phyloP scores from a whole-genome alignment of 176 grass and related monocot species.

The Ananas comosus region DNA sequence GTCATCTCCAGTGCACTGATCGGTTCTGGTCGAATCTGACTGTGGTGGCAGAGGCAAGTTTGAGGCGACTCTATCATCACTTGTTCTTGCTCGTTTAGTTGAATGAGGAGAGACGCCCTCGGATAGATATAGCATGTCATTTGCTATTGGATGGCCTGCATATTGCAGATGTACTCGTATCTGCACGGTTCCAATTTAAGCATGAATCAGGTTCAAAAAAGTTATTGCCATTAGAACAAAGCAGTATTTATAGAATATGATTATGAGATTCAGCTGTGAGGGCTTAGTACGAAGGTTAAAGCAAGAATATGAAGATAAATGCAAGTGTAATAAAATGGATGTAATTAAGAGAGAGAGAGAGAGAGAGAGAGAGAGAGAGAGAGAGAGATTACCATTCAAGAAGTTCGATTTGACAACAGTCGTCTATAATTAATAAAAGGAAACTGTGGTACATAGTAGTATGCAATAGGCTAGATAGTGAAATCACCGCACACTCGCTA shows the following conservation, averaged over 20 bases:
- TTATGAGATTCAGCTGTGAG: not conserved
- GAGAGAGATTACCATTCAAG: too few species aligned
- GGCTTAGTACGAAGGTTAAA: too few species aligned
- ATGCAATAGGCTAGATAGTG: too few species aligned
- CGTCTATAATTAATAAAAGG: too few species aligned
- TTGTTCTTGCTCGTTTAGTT: slow-evolving; percentile 36
- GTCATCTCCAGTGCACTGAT: slow-evolving; percentile 14
- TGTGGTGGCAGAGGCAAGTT: slow-evolving; percentile 4
- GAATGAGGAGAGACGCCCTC: slow-evolving; percentile 44
- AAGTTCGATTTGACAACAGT: too few species aligned
- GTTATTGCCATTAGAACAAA: not conserved
- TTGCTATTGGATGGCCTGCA: slow-evolving; percentile 81
- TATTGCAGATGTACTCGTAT: slow-evolving; percentile 94
- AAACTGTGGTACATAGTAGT: too few species aligned
- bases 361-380: too few species aligned
- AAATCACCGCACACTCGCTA: too few species aligned
- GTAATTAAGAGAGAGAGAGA: too few species aligned
- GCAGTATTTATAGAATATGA: slow-evolving; percentile 6
- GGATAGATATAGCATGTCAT: slow-evolving; percentile 71
- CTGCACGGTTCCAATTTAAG: slow-evolving; percentile 33
- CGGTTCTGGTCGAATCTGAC: slow-evolving; percentile 13
- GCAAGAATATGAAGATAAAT: too few species aligned
- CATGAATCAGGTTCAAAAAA: not conserved
- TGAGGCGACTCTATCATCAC: slow-evolving; percentile 19
- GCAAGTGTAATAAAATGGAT: too few species aligned